These are phyloP conservation scores for Mikania micrantha DNA, from an alignment of 129 eudicot species.

Conservation along the genomic window DNA sequence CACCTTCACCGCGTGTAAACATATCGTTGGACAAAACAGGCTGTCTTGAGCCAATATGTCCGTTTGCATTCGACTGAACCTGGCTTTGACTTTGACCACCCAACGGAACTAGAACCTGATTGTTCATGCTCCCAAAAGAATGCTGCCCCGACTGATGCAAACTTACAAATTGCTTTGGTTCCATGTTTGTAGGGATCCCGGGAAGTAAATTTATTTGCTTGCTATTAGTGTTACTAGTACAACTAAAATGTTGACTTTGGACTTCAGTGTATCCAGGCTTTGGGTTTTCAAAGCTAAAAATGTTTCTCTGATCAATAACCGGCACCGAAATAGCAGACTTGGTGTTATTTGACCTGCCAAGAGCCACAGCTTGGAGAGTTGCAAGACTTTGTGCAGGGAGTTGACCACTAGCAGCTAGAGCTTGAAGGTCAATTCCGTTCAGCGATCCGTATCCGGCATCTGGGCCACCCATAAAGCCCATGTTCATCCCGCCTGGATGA, in stretches of 20 bases:
- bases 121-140: slow-evolving; percentile 25
- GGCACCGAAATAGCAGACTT: slow-evolving; percentile 58
- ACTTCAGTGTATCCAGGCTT: slow-evolving; percentile 54
- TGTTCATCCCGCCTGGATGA: slow-evolving; percentile 60
- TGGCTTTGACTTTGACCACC: slow-evolving; percentile 34
- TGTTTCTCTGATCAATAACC: slow-evolving; percentile 61
- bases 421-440: slow-evolving; percentile 75
- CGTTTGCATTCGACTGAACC: slow-evolving; percentile 3
- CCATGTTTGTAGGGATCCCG: slow-evolving; percentile 93
- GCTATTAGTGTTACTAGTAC: neutral
- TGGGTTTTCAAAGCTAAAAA: slow-evolving; percentile 72
- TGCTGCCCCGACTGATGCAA: slow-evolving; percentile 57
- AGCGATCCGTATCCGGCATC: slow-evolving; percentile 61
- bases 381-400: slow-evolving; percentile 84
- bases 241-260: slow-evolving; percentile 43
- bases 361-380: slow-evolving; percentile 62
- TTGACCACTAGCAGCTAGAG: slow-evolving; percentile 74
- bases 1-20: slow-evolving; percentile 30
- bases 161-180: slow-evolving; percentile 65
- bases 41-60: slow-evolving; percentile 41
- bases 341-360: slow-evolving; percentile 39
- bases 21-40: slow-evolving; percentile 34
- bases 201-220: slow-evolving; percentile 77
- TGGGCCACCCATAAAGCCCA: slow-evolving; percentile 59
- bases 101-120: slow-evolving; percentile 45